Conservation (phyloP, 2,329 filamentous ascomycete species). For the Aspergillus sp. region DNA sequence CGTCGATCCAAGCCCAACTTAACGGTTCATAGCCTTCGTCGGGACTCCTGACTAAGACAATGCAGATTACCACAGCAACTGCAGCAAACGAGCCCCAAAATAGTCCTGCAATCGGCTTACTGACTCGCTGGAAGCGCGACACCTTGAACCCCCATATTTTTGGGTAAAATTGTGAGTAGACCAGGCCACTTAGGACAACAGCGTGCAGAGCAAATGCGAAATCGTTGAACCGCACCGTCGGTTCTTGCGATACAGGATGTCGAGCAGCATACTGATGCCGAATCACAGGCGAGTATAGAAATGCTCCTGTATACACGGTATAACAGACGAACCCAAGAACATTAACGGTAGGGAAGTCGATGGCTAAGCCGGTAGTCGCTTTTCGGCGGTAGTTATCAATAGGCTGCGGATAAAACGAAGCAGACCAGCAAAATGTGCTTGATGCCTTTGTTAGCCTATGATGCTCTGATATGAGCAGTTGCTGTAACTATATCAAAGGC, state of each 20-base stretch:
- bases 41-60: conserved; percentile 45
- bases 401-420: conserved; percentile 90
- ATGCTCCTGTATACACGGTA: conserved; percentile 68
- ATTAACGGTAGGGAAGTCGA: conserved; percentile 79
- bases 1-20: conserved; percentile 64
- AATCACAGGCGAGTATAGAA: conserved; percentile 77
- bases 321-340: conserved; percentile 67
- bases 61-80: conserved; percentile 33
- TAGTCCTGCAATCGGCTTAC: conserved; percentile 66
- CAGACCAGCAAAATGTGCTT: conserved; percentile 71
- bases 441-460: neutral
- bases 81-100: conserved; percentile 64
- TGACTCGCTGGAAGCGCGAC: conserved; percentile 53
- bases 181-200: conserved; percentile 67
- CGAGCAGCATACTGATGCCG: conserved; percentile 80
- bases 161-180: conserved; percentile 75
- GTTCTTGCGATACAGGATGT: conserved; percentile 69
- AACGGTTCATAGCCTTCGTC: conserved; percentile 48
- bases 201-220: conserved; percentile 84
- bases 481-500: neutral
- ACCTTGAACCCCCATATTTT: conserved; percentile 73
- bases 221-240: conserved; percentile 88
- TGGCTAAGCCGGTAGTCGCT: conserved; percentile 78
- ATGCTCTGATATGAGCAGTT: neutral
- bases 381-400: conserved; percentile 74